Evolutionary conservation across 2,329 filamentous ascomycete genomes (phyloP).

Genomic region (Pseudomassariella vexata): DNA sequence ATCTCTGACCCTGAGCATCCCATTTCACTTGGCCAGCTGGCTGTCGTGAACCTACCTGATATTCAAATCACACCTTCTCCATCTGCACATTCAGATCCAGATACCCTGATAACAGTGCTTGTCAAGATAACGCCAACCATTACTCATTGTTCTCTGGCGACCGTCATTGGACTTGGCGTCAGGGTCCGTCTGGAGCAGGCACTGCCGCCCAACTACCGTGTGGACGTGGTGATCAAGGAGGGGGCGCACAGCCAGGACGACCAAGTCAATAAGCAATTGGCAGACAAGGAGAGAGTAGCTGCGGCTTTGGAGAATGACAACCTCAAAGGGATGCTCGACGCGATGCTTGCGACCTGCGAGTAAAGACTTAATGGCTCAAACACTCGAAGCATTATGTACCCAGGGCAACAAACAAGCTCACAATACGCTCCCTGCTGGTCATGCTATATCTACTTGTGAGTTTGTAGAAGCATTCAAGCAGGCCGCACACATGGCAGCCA

Average conservation of each 20-base stretch:
- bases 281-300: constrained; percentile 93
- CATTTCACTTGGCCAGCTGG: constrained; percentile 84
- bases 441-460: no score
- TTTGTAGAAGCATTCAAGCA: no score
- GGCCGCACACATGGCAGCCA: no score
- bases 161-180: constrained; percentile 90
- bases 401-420: no score
- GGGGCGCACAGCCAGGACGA: constrained; percentile 93
- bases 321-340: constrained; percentile 78
- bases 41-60: constrained; percentile 93
- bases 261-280: constrained; percentile 93
- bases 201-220: constrained; percentile 82
- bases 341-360: constrained; percentile 86
- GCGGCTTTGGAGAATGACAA: constrained; percentile 92
- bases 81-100: constrained; percentile 44
- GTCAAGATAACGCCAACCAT: constrained; percentile 95
- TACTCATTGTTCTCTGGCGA: constrained; percentile 93
- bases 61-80: constrained; percentile 71
- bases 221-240: constrained; percentile 92
- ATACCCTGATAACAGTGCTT: constrained; percentile 64
- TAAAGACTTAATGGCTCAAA: no score
- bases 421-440: no score
- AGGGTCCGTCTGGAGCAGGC: constrained; percentile 86
- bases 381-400: no score
- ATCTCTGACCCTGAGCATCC: constrained; percentile 97